A percentile compares a stretch with the other conserved stretches of the same genome.
phyloP scores from a whole-genome alignment of 2,329 filamentous ascomycete genomes.

The Lasiodiplodia gonubiensis region DNA sequence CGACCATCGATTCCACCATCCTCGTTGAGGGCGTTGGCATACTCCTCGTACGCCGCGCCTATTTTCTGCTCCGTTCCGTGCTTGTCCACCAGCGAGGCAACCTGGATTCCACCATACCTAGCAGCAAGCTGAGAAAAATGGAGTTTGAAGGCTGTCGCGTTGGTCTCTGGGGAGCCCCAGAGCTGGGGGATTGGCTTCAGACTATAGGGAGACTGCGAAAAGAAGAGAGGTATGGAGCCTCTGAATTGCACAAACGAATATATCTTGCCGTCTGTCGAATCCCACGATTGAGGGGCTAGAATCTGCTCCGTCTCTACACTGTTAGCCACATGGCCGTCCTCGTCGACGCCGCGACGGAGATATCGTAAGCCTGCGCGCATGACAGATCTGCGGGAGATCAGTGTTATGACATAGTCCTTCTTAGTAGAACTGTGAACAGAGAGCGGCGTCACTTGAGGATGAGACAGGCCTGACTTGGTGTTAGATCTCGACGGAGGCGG shows the following conservation, averaged over 20 bases:
- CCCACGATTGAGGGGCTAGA: slow-evolving; percentile 73
- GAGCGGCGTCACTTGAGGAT: slow-evolving; percentile 22
- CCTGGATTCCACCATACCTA: slow-evolving; percentile 77
- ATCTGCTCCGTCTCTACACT: slow-evolving; percentile 95
- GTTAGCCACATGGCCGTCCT: slow-evolving; percentile 87
- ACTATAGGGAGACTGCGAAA: slow-evolving; percentile 92
- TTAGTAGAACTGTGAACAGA: slow-evolving; percentile 30
- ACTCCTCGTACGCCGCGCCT: slow-evolving; percentile 76
- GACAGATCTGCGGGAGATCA: slow-evolving; percentile 88
- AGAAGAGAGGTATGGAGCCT: slow-evolving; percentile 93
- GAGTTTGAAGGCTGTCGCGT: slow-evolving; percentile 75
- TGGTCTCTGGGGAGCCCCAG: slow-evolving; percentile 80
- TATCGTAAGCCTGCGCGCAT: slow-evolving; percentile 89
- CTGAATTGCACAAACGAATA: slow-evolving; percentile 88
- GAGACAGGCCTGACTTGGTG: slow-evolving; percentile 17
- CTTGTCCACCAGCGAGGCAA: slow-evolving; percentile 87
- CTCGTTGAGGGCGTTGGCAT: slow-evolving; percentile 70
- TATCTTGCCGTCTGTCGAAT: slow-evolving; percentile 61
- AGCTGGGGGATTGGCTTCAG: slow-evolving; percentile 85
- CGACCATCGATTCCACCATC: slow-evolving; percentile 56
- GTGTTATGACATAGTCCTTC: slow-evolving; percentile 74
- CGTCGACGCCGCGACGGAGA: slow-evolving; percentile 85
- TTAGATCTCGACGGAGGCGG: slow-evolving; percentile 34
- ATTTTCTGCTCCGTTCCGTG: slow-evolving; percentile 81
- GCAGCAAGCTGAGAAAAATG: slow-evolving; percentile 75